Percentiles rank a stretch among this genome's conserved stretches.
phyloP scores from a whole-genome alignment of 106 monocot species.

The Phalaenopsis aphrodite region DNA sequence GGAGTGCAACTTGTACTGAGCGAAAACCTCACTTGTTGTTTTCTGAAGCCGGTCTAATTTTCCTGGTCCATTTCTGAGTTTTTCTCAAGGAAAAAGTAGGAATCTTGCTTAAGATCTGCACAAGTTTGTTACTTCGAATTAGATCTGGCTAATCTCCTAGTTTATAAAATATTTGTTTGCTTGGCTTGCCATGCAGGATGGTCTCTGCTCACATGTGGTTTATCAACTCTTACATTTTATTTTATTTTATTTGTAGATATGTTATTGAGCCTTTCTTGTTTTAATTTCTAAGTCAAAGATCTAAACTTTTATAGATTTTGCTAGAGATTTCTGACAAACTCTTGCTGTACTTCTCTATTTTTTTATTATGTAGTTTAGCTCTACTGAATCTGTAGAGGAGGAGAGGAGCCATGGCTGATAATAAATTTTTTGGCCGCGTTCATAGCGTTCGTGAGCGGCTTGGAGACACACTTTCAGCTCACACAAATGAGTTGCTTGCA shows the following conservation, averaged over 20 bases:
- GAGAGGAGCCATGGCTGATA: conserved; percentile 27
- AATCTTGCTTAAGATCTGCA: background rate
- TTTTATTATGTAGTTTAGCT: background rate
- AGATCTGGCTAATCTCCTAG: background rate
- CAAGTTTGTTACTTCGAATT: background rate
- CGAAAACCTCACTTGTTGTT: no score
- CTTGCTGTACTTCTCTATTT: background rate
- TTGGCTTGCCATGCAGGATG: background rate
- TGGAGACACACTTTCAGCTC: conserved; percentile 53
- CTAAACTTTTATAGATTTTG: background rate
- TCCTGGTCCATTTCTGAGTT: background rate
- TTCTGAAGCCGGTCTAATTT: background rate
- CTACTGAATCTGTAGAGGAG: conserved; percentile 1
- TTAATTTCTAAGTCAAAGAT: conserved; percentile 5
- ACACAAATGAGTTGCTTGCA: conserved; percentile 57
- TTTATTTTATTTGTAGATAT: background rate
- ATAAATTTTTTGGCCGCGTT: conserved; percentile 25
- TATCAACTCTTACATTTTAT: background rate
- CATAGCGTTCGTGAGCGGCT: conserved; percentile 64
- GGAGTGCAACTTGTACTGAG: no score
- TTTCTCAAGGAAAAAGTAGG: background rate
- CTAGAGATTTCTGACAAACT: background rate
- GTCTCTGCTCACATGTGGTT: background rate
- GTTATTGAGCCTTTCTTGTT: background rate
- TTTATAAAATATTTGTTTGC: background rate